These are phyloP conservation scores for Casuarina glauca DNA, from an alignment of 306 rosid genomes.

Conservation along the genomic window DNA sequence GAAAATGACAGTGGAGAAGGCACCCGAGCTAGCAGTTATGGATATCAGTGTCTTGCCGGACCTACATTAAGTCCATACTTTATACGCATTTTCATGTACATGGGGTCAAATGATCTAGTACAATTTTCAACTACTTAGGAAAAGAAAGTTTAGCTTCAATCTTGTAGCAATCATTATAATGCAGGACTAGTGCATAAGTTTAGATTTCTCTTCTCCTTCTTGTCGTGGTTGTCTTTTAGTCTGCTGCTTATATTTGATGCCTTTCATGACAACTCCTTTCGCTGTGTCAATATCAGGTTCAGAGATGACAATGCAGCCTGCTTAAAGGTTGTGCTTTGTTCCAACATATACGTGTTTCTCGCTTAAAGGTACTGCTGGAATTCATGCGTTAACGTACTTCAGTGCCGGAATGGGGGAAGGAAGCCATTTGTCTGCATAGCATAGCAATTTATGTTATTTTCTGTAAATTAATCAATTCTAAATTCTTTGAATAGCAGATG, in stretches of 20 bases:
- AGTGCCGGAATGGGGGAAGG: constrained; percentile 52
- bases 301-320: constrained; percentile 33
- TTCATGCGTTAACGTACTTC: constrained; percentile 32
- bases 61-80: not conserved
- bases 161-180: no score
- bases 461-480: constrained; percentile 26
- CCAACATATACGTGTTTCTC: constrained; percentile 9
- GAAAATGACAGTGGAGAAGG: not conserved
- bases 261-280: constrained; percentile 22
- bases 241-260: constrained; percentile 10
- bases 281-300: constrained; percentile 33
- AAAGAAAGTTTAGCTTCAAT: no score
- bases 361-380: constrained; percentile 37
- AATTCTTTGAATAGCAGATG: not conserved
- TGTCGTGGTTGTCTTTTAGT: not conserved
- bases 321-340: constrained; percentile 26
- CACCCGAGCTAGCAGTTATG: not conserved
- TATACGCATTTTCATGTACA: not conserved
- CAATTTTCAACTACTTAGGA: no score
- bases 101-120: no score
- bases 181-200: no score
- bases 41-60: not conserved
- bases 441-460: constrained; percentile 23
- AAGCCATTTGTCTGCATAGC: constrained; percentile 57
- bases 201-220: not conserved